Conservation (phyloP, 1,284 basidiomycete species). For the Neotropicomus parvogracilis region DNA sequence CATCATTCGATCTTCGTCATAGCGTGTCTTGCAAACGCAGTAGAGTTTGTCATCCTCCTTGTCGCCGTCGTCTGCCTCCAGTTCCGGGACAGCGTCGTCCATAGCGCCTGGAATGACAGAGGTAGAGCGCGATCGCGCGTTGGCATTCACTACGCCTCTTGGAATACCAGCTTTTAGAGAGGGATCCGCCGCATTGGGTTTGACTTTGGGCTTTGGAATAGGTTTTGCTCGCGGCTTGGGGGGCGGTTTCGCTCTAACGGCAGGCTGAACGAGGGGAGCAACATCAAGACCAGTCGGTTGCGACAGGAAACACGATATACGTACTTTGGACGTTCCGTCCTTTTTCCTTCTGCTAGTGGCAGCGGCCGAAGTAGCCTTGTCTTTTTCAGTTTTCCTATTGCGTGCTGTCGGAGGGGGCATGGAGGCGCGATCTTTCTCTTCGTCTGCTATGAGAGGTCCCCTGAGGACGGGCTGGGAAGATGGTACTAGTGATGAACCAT, state of each 20-base stretch:
- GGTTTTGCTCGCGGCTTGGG: constrained; percentile 33
- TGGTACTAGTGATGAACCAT: not conserved
- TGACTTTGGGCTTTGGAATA: constrained; percentile 27
- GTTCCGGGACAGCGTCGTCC: constrained; percentile 41
- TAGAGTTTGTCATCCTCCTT: constrained; percentile 75
- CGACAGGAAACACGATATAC: not conserved
- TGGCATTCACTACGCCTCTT: constrained; percentile 33
- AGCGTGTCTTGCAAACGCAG: constrained; percentile 77
- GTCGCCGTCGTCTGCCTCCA: constrained; percentile 52
- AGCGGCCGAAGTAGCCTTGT: constrained; percentile 8
- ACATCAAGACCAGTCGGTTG: not conserved
- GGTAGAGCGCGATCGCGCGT: constrained; percentile 62
- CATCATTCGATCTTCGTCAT: constrained; percentile 81
- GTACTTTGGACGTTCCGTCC: constrained; percentile 24
- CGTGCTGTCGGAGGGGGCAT: constrained; percentile 54
- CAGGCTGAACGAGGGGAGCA: constrained; percentile 10
- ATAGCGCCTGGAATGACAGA: constrained; percentile 53
- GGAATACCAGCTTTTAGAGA: constrained; percentile 26
- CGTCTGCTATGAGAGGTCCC: constrained; percentile 11
- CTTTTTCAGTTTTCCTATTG: constrained; percentile 28
- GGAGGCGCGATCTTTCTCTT: constrained; percentile 45
- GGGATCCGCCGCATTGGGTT: constrained; percentile 18
- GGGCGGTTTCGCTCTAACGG: constrained; percentile 30
- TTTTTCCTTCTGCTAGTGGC: constrained; percentile 29
- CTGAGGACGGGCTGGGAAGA: constrained; percentile 9